phyloP scores from a whole-genome alignment of 345 rosid genomes.

The Populus alba region DNA sequence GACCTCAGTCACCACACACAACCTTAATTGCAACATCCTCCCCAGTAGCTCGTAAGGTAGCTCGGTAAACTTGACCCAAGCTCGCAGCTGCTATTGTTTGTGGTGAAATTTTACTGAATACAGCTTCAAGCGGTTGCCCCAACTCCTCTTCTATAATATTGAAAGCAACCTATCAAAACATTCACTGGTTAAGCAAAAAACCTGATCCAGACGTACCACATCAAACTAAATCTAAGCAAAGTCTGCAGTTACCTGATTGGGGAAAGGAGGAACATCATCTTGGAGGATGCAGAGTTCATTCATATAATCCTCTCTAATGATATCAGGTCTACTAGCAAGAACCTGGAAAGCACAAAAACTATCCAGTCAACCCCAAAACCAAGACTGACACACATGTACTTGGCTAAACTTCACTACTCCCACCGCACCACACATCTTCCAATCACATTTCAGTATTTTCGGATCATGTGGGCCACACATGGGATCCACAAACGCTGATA shows the following conservation, averaged over 20 bases:
- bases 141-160: conserved; percentile 87
- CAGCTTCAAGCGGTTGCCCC: conserved; percentile 80
- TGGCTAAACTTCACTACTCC: no score
- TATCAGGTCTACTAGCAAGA: conserved; percentile 94
- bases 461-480: no score
- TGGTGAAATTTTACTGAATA: conserved; percentile 82
- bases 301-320: conserved; percentile 95
- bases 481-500: no score
- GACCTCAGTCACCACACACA: conserved; percentile 25
- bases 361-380: neutral
- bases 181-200: conserved; percentile 21
- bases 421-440: no score
- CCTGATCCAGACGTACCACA: neutral
- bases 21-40: conserved; percentile 99
- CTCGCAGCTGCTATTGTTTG: conserved; percentile 95
- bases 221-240: neutral
- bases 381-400: no score
- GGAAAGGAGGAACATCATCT: conserved; percentile 94
- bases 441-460: no score
- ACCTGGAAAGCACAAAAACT: conserved; percentile 43
- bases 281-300: conserved; percentile 96
- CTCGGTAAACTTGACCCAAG: conserved; percentile 95
- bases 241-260: conserved; percentile 63
- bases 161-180: conserved; percentile 70
- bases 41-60: conserved; percentile 79